Base-by-base conservation (phyloP, 2,329 filamentous ascomycete genomes). In the Coleophoma eucalyptorum region DNA sequence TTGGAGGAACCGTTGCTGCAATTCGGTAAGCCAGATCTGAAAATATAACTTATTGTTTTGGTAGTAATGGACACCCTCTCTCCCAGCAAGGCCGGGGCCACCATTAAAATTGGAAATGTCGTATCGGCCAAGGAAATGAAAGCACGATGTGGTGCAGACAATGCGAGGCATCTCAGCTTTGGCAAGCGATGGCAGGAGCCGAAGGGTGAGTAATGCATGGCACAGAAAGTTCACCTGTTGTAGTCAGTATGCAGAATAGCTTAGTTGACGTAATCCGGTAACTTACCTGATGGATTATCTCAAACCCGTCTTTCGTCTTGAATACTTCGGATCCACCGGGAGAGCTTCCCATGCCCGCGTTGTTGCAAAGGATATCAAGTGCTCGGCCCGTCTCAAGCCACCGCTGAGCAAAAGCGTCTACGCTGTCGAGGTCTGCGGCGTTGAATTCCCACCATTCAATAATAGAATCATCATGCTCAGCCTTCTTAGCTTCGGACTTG, bases 281-380 rank as follows among this genome's bases (percentile, higher is more conserved):
- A 7, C 26, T 7, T 26, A 26, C 53, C 50, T 58, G 55, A 33
- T 67, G 65, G 20, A 66, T 48, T 5, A 65, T 53, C 46, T 66
- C 61, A 46, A 67, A 65, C 10, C 65, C 65, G 50, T 67, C 65
- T 40, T 55, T 52, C 2, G 63, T 67, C 35, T 16, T 49, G 50
- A 46, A 49, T 19, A 46, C 32, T 7, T 40, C 38, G 26, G 31
- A 16, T 15, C 54, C 49, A 18, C 49, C 54, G 1, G 54, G 59
- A 8, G 26, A 26, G 2, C 6, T 26, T 8, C 26, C 26, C 37
- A 57, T 59, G 21, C 65, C 65, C 8, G 65, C 64, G 57, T 76
- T 76, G 56, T 77, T 76, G 45, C 75, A 61, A 2, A 76, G 63
- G 18, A 59, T 66, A 51, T 75, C 69, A 10, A 76, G 63, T 15